phyloP scores from a whole-genome alignment of 805 yeast genomes.

The Wickerhamia fluorescens region DNA sequence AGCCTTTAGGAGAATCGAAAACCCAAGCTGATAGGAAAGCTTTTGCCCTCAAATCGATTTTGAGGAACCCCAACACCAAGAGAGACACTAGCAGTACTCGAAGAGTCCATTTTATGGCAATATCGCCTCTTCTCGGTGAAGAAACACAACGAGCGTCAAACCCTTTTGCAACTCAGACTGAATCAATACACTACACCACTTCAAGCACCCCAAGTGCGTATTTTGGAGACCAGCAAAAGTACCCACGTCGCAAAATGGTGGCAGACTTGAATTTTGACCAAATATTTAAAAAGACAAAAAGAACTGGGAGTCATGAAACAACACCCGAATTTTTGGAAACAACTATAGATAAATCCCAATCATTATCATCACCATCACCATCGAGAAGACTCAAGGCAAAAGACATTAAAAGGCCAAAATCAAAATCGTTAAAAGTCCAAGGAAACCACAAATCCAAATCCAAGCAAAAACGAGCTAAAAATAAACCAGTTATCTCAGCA shows the following conservation, averaged over 20 bases:
- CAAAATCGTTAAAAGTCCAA: neutral
- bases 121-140: constrained; percentile 10
- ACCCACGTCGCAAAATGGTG: constrained; percentile 21
- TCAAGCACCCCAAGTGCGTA: constrained; percentile 23
- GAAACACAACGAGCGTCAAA: no score
- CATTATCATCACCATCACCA: neutral
- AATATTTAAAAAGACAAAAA: constrained; percentile 16
- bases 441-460: constrained; percentile 2
- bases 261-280: constrained; percentile 23
- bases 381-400: neutral
- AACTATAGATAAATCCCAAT: no score
- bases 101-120: constrained; percentile 7
- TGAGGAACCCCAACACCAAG: constrained; percentile 1
- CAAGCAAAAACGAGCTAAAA: constrained; percentile 1
- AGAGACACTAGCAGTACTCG: constrained; percentile 1
- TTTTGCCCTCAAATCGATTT: constrained; percentile 3
- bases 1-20: no score
- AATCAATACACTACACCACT: constrained; percentile 12
- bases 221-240: constrained; percentile 14
- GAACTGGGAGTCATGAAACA: constrained; percentile 1
- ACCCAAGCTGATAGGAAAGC: neutral
- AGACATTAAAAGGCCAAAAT: neutral
- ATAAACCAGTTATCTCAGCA: constrained; percentile 1
- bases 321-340: constrained; percentile 1
- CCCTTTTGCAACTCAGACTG: constrained; percentile 2